Percentiles rank a stretch among this genome's conserved stretches.
These are phyloP conservation scores for Acacia crassicarpa DNA, from an alignment of 306 rosid species.

Conservation along the genomic window DNA sequence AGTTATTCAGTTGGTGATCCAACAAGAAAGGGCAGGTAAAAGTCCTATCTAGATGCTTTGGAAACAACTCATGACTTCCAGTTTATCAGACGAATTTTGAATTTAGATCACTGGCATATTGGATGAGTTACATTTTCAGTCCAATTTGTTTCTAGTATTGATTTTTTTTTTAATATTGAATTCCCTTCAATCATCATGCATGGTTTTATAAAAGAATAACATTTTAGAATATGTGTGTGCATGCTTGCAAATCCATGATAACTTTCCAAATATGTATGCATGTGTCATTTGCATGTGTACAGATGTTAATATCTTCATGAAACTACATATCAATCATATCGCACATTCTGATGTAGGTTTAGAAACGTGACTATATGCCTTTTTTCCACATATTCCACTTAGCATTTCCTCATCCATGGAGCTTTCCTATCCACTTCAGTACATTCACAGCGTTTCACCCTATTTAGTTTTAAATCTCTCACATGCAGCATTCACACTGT, in stretches of 20 bases:
- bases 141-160: background rate
- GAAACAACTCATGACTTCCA: conserved; percentile 6
- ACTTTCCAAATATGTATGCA: background rate
- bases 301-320: background rate
- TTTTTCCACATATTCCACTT: conserved; percentile 4
- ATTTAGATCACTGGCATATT: conserved; percentile 10
- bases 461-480: background rate
- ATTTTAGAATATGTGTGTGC: background rate
- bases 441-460: background rate
- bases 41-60: conserved; percentile 9
- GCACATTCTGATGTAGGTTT: background rate
- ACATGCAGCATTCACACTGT: background rate
- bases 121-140: background rate
- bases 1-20: conserved; percentile 2
- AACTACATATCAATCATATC: background rate
- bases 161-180: background rate
- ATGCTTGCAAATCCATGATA: conserved; percentile 5
- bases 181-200: background rate
- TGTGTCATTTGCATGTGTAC: background rate
- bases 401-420: background rate
- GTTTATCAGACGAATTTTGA: background rate
- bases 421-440: conserved; percentile 12
- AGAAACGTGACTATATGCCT: background rate
- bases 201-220: conserved; percentile 12
- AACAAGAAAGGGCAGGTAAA: conserved; percentile 9